Evolutionary conservation across 495 filamentous ascomycete species (phyloP).

Genomic region (Echria macrotheca): DNA sequence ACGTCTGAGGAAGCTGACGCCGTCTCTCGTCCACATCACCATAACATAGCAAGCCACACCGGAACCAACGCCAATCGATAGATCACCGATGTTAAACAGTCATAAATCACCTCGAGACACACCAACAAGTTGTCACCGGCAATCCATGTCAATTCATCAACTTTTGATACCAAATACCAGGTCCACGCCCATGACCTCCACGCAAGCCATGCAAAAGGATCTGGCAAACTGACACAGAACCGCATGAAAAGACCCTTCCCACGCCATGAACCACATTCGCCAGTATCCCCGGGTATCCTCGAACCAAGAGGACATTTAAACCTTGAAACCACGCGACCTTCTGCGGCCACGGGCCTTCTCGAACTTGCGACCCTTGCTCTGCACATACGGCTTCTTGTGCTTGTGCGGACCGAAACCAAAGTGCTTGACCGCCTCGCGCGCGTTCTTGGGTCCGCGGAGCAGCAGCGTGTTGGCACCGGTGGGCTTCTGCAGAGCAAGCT

Average conservation of each 20-base stretch:
- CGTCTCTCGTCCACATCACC: too few relatives aligned
- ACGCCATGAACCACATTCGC: constrained; percentile 14
- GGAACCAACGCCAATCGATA: too few relatives aligned
- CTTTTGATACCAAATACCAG: too few relatives aligned
- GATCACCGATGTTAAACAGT: too few relatives aligned
- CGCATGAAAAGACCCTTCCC: constrained; percentile 6
- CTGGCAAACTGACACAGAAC: not conserved
- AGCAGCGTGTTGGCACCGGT: constrained; percentile 93
- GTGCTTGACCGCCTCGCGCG: constrained; percentile 96
- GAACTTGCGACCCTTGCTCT: constrained; percentile 99
- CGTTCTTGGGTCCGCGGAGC: constrained; percentile 93
- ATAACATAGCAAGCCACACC: too few relatives aligned
- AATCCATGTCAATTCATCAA: too few relatives aligned
- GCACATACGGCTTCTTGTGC: constrained; percentile 96
- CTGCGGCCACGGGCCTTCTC: constrained; percentile 96
- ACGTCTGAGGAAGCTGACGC: too few relatives aligned
- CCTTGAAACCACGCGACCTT: constrained; percentile 97
- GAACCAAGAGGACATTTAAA: too few relatives aligned
- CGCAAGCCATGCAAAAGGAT: too few relatives aligned
- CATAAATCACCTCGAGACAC: too few relatives aligned
- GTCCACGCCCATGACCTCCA: too few relatives aligned
- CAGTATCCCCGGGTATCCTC: constrained; percentile 14
- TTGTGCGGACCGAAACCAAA: constrained; percentile 96
- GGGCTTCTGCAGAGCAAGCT: constrained; percentile 87
- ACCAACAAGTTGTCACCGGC: too few relatives aligned